These are phyloP conservation scores for Halophytophthora polymorphica DNA, from an alignment of 352 stramenopile species.

Conservation along the genomic window DNA sequence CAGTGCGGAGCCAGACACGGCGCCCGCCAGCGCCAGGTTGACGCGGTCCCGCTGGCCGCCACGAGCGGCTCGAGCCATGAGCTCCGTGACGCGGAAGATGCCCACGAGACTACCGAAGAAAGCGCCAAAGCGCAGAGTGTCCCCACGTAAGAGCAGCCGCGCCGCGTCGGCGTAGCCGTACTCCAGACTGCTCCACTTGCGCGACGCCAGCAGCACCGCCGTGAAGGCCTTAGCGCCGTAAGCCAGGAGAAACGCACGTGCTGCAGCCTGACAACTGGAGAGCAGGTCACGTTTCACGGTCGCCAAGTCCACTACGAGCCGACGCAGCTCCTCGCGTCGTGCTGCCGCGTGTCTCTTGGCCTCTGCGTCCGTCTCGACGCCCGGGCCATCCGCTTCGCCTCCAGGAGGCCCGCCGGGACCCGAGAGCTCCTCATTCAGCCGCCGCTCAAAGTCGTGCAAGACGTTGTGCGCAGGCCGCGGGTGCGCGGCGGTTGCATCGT, in stretches of 20 bases:
- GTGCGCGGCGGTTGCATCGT: slow-evolving; percentile 1
- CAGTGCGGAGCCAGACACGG: slow-evolving; percentile 60
- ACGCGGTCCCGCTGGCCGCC: slow-evolving; percentile 42
- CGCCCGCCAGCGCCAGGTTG: slow-evolving; percentile 70
- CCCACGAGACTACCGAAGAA: slow-evolving; percentile 79
- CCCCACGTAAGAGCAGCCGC: slow-evolving; percentile 54
- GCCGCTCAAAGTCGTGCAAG: neutral
- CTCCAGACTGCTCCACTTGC: slow-evolving; percentile 74
- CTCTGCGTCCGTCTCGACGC: slow-evolving; percentile 17
- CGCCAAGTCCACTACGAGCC: slow-evolving; percentile 27
- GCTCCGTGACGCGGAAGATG: slow-evolving; percentile 62
- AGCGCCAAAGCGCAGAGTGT: slow-evolving; percentile 76
- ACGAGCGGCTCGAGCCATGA: slow-evolving; percentile 41
- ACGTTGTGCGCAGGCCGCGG: no score
- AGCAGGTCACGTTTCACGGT: slow-evolving; percentile 46
- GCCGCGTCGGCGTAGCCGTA: slow-evolving; percentile 77
- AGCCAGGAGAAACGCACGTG: slow-evolving; percentile 60
- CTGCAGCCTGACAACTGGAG: slow-evolving; percentile 40
- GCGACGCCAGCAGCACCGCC: slow-evolving; percentile 66
- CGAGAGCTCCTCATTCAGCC: neutral
- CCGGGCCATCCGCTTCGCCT: neutral
- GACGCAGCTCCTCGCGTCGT: slow-evolving; percentile 33
- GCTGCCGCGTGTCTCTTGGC: slow-evolving; percentile 24
- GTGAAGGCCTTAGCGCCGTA: slow-evolving; percentile 85
- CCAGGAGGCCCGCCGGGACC: neutral